Conservation (phyloP, 140 eudicot genomes). For the Ambrosia hybrid region DNA sequence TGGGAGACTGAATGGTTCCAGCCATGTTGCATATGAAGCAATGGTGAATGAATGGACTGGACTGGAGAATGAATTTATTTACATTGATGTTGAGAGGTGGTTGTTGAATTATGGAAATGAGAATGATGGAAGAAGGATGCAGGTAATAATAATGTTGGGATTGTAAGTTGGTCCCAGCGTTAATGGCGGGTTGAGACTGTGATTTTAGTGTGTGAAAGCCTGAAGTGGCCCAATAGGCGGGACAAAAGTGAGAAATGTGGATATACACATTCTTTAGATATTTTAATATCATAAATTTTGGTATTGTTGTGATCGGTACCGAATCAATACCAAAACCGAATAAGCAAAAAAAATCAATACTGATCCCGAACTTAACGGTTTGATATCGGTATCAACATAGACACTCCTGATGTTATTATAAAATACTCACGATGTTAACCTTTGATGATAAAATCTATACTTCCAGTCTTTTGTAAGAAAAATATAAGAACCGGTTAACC, state of each 20-base stretch:
- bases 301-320: too few relatives aligned
- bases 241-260: slow-evolving; percentile 31
- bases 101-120: slow-evolving; percentile 11
- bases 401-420: too few relatives aligned
- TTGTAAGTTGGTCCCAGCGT: slow-evolving; percentile 38
- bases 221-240: slow-evolving; percentile 26
- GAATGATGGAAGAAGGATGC: slow-evolving; percentile 22
- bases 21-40: slow-evolving; percentile 30
- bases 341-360: too few relatives aligned
- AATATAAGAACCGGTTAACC: too few relatives aligned
- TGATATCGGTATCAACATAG: too few relatives aligned
- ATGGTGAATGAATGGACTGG: slow-evolving; percentile 10
- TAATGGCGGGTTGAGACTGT: slow-evolving; percentile 35
- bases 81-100: neutral
- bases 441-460: too few relatives aligned
- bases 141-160: slow-evolving; percentile 33
- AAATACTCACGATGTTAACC: too few relatives aligned
- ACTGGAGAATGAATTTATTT: neutral
- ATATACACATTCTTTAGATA: neutral
- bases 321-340: too few relatives aligned
- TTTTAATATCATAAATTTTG: too few relatives aligned
- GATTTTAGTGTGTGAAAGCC: neutral
- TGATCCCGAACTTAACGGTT: too few relatives aligned
- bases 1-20: slow-evolving; percentile 18
- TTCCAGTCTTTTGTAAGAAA: too few relatives aligned